Conservation (phyloP, 192 early-diverging fungal species). For the Dispira simplex region DNA sequence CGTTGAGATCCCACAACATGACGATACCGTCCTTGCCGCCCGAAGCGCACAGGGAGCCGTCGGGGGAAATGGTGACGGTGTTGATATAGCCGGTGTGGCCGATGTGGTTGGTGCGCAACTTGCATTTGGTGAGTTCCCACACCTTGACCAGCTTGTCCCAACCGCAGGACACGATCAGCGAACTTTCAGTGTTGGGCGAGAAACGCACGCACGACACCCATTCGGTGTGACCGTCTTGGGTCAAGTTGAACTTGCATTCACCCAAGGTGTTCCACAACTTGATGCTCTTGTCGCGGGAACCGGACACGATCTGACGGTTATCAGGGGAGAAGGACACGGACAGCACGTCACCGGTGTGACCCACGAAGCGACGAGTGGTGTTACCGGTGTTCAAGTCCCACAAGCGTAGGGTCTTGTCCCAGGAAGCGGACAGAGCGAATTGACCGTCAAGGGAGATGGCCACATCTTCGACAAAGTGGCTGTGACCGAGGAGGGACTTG, state of each 20-base stretch:
- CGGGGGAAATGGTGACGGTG: conserved; percentile 97
- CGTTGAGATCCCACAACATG: conserved; percentile 99
- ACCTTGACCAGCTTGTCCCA: conserved; percentile 99
- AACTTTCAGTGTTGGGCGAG: conserved; percentile 97
- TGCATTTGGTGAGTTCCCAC: conserved; percentile 98
- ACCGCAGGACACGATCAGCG: conserved; percentile 92
- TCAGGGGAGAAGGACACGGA: conserved; percentile 99
- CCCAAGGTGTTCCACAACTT: conserved; percentile 99
- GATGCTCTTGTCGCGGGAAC: conserved; percentile 97
- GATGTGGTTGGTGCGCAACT: conserved; percentile 98
- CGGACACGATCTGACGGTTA: conserved; percentile 99
- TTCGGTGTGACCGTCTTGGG: conserved; percentile 91
- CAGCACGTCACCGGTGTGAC: conserved; percentile 94
- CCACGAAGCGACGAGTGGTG: conserved; percentile 94
- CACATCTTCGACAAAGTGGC: conserved; percentile 98
- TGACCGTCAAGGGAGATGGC: conserved; percentile 98
- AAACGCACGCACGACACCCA: conserved; percentile 99
- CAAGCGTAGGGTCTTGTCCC: conserved; percentile 99
- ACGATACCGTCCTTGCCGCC: conserved; percentile 98
- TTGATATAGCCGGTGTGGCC: conserved; percentile 98
- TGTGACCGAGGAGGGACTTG: conserved; percentile 90
- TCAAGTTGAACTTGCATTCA: conserved; percentile 99
- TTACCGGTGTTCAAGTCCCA: conserved; percentile 95
- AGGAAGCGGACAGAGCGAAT: conserved; percentile 95
- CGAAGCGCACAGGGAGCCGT: conserved; percentile 99